A percentile compares a stretch with the other conserved stretches of the same genome.
phyloP scores from a whole-genome alignment of 176 grass and related monocot genomes.

The Juncus inflexus region DNA sequence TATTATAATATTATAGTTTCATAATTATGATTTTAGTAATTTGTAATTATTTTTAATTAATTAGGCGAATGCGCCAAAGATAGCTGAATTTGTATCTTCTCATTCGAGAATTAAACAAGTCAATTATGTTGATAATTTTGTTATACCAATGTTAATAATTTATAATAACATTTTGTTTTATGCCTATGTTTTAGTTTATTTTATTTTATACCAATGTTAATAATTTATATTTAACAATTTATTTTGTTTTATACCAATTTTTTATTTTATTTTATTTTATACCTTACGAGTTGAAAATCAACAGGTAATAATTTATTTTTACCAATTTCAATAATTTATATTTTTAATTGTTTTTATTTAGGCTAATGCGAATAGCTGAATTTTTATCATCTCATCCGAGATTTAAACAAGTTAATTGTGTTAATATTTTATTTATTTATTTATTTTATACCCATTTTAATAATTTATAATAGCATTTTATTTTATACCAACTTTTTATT shows the following conservation, averaged over 20 bases:
- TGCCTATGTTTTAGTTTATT: conserved; percentile 16
- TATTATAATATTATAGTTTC: too few species aligned
- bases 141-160: too few species aligned
- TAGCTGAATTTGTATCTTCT: conserved; percentile 84
- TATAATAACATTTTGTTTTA: too few species aligned
- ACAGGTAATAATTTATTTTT: not conserved
- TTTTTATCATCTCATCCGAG: conserved; percentile 81
- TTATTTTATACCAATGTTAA: too few species aligned
- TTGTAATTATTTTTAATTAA: conserved; percentile 35
- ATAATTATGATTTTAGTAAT: too few species aligned
- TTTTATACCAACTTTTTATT: not conserved
- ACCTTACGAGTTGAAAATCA: conserved; percentile 5
- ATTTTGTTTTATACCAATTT: too few species aligned
- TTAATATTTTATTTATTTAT: conserved; percentile 43
- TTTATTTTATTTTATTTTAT: not conserved
- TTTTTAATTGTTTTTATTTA: conserved; percentile 28
- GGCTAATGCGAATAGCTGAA: conserved; percentile 95
- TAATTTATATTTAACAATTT: too few species aligned
- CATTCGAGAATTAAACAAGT: conserved; percentile 82
- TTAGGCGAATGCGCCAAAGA: conserved; percentile 84
- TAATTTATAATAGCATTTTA: too few species aligned
- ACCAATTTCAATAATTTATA: not conserved
- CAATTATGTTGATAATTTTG: conserved; percentile 47
- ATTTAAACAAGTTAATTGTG: conserved; percentile 82
- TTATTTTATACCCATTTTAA: too few species aligned